phyloP scores from a whole-genome alignment of 768 basidiomycete species.

The Mycena olivaceomarginata region DNA sequence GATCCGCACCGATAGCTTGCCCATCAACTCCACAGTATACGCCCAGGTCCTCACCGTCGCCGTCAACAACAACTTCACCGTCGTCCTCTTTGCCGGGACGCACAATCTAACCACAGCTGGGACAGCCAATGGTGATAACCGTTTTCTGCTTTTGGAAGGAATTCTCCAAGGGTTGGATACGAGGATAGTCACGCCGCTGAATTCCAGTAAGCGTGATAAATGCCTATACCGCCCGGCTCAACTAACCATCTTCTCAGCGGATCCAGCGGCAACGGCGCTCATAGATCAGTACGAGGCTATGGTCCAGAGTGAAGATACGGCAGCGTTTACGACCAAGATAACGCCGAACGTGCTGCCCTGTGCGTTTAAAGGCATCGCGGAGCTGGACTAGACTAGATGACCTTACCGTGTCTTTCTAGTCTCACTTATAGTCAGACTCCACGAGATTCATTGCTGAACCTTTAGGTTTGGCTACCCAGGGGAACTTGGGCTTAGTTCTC shows the following conservation, averaged over 20 bases:
- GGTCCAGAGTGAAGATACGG: constrained; percentile 16
- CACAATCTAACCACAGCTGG: neutral
- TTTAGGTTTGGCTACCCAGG: no score
- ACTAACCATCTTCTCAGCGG: neutral
- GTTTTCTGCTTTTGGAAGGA: neutral
- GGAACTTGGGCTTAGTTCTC: no score
- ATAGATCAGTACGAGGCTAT: constrained; percentile 6
- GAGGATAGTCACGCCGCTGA: neutral
- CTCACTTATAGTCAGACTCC: no score
- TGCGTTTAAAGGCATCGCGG: neutral
- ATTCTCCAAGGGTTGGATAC: neutral
- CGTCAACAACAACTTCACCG: neutral
- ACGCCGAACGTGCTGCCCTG: neutral
- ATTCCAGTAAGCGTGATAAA: neutral
- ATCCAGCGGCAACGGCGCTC: neutral
- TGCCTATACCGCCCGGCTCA: neutral
- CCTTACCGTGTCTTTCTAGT: no score
- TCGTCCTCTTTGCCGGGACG: neutral
- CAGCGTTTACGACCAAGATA: neutral
- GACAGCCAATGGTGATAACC: neutral
- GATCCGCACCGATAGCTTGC: neutral
- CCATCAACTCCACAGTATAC: neutral
- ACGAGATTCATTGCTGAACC: no score
- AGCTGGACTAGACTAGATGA: no score
- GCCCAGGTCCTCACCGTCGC: neutral